Percentiles rank a stretch among this genome's conserved stretches.
phyloP scores from a whole-genome alignment of 2,329 filamentous ascomycete species.

The Cladosporium sp. region DNA sequence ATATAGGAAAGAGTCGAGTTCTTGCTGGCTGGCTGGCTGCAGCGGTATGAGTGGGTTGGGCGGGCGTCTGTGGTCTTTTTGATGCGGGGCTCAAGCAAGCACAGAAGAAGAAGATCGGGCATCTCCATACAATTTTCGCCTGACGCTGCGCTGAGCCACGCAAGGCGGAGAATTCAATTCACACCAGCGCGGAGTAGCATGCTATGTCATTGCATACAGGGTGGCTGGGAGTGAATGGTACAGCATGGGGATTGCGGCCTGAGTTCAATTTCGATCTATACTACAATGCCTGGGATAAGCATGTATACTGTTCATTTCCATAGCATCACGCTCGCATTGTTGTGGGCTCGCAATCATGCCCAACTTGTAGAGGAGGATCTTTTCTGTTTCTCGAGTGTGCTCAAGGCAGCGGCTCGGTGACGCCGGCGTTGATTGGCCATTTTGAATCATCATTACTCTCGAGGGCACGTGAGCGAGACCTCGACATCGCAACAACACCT shows the following conservation, averaged over 20 bases:
- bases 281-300: not conserved
- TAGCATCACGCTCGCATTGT: not conserved
- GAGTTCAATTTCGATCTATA: not conserved
- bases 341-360: not conserved
- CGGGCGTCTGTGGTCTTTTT: not conserved
- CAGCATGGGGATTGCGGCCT: not conserved
- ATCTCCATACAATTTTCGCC: conserved; percentile 5
- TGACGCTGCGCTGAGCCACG: not conserved
- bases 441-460: conserved; percentile 1
- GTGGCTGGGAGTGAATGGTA: not conserved
- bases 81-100: not conserved
- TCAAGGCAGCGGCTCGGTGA: not conserved
- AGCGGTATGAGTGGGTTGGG: conserved; percentile 5
- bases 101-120: not conserved
- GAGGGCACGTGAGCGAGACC: not conserved
- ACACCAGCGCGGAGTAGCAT: not conserved
- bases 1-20: not conserved
- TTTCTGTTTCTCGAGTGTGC: not conserved
- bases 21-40: not conserved
- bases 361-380: not conserved
- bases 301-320: not conserved
- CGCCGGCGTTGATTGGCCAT: not conserved
- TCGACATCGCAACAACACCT: not conserved
- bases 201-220: not conserved
- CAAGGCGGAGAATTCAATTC: not conserved